Evolutionary conservation across 179 eudicot genomes (phyloP), one percentile per base, ranked within the genome.

Genomic region (Sideroxylon spinosum): DNA sequence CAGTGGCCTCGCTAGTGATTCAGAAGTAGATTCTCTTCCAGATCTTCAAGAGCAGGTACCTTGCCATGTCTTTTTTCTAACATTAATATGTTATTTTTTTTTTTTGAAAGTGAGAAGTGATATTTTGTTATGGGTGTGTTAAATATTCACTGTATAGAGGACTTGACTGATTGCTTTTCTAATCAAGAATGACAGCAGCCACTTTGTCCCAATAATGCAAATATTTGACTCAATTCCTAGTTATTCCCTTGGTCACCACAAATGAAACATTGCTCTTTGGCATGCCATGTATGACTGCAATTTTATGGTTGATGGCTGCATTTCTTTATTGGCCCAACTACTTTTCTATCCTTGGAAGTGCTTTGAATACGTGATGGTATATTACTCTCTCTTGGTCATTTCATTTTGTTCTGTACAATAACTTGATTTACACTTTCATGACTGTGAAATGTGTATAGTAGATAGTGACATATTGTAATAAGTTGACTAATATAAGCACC

Each of bases 11-110:
- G 80, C 80, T 70, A 70, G 74, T 71, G 87, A 85, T 81, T 28
- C 90, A 37, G 91, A 88, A 79, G 48, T 86, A 60, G 88, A 81
- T 74, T 83, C 91, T 78, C 69, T 86, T 72, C 86, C 90, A 22
- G 97, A 91, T 80, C 86, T 87, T 82, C 94, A 88, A 75, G 96
- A 90, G n/a, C 98, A 91, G 93, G 98, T 93, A 81, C 9, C 52
- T 82, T 73, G 5, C 76, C 65, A 32, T 23, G 9, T 19, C 22
- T 55, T 14, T 46, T 68, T 11, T 49, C 5, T 68, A 25, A n/a
- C 9, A n/a, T 61, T 62, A 65, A 8, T 49, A 14, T 59, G 50
- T 11, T 73, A 59, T 25, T 29, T 37, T 37, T 3, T 3, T 72
- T 74, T 57, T 25, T 20, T 32, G 25, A 23, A 46, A 75, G 22